phyloP scores from a whole-genome alignment of 768 basidiomycete species.

The Russula foetens region DNA sequence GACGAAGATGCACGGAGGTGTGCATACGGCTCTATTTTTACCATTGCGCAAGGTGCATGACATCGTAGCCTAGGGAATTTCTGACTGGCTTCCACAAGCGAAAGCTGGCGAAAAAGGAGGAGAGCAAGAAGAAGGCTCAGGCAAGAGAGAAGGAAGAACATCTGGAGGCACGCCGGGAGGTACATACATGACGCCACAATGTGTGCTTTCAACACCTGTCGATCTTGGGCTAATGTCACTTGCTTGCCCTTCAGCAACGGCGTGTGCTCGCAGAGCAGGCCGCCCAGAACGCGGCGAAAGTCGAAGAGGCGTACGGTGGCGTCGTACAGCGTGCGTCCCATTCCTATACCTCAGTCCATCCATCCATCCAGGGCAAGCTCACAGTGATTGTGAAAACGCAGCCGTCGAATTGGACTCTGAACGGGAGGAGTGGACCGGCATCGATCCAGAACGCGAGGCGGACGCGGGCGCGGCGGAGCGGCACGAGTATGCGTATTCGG shows the following conservation, averaged over 20 bases:
- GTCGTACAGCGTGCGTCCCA: conserved; percentile 1
- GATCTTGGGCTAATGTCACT: conserved; percentile 13
- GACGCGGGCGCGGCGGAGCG: conserved; percentile 48
- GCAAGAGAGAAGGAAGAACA: conserved; percentile 73
- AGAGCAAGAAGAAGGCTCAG: conserved; percentile 60
- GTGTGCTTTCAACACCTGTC: neutral
- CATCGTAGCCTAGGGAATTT: conserved; percentile 53
- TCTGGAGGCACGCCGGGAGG: conserved; percentile 70
- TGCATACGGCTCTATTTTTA: neutral
- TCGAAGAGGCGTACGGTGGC: conserved; percentile 64
- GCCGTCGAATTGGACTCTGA: conserved; percentile 35
- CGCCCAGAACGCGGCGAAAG: conserved; percentile 61
- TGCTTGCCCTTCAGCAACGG: conserved; percentile 50
- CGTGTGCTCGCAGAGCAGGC: conserved; percentile 72
- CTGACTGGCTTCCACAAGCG: conserved; percentile 92
- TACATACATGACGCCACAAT: conserved; percentile 28
- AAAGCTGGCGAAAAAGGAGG: conserved; percentile 78
- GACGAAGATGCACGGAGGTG: too few relatives aligned
- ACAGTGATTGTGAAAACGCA: neutral
- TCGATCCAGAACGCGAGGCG: conserved; percentile 22
- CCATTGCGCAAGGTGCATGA: neutral
- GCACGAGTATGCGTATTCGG: conserved; percentile 49
- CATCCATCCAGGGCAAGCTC: neutral
- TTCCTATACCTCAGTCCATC: neutral
- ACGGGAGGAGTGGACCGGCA: conserved; percentile 42